Base-by-base conservation (phyloP, 495 filamentous ascomycete genomes). In the Chaetomium cochliodes region DNA sequence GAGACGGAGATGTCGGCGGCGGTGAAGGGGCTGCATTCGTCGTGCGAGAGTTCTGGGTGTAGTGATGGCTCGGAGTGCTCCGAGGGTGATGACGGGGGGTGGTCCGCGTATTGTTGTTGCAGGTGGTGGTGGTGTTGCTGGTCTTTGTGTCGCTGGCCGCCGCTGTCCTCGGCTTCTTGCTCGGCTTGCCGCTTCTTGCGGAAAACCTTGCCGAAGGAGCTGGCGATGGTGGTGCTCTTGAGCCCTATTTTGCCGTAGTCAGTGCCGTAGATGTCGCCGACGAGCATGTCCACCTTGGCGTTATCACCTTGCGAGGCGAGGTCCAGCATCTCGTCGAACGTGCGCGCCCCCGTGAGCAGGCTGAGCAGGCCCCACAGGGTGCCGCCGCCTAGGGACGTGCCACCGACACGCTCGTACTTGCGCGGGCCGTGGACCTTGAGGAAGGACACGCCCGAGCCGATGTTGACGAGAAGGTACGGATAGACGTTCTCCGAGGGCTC, bases 371-470 rank as follows among this genome's bases (percentile, higher is more conserved):
- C 94, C 94, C 94, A 98, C 44, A 98, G 87, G 0, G 94, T 98
- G 46, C 94, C 94, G 46, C 94, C 94, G 28, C 94, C 94, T 3
- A 98, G 84, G 23, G 93, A 96, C 5, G 93, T 97, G 39, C 94
- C 94, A 23, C 96, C 94, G 26, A 98, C 92, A 69, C 94, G 90
- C 72, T 93, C 79, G 75, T 88, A 97, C 62, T 90, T 81, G 30
- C 86, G 85, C 22, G 92, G 92, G 0, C 92, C 93, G 1, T 90
- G 93, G 6, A 98, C 94, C 74, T 97, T 98, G 75, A 98, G 90
- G 85, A 98, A 97, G n/a, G 88, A 92, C 13, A 98, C 94, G 33
- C 94, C 94, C 33, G 93, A 97, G n/a, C 94, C 94, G 68, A 98
- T 98, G 77, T 98, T 98, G 61, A 98, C 94, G 39, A 98, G 87